phyloP scores from a whole-genome alignment of 1,284 basidiomycete species.

The Ceratobasidium sp. region DNA sequence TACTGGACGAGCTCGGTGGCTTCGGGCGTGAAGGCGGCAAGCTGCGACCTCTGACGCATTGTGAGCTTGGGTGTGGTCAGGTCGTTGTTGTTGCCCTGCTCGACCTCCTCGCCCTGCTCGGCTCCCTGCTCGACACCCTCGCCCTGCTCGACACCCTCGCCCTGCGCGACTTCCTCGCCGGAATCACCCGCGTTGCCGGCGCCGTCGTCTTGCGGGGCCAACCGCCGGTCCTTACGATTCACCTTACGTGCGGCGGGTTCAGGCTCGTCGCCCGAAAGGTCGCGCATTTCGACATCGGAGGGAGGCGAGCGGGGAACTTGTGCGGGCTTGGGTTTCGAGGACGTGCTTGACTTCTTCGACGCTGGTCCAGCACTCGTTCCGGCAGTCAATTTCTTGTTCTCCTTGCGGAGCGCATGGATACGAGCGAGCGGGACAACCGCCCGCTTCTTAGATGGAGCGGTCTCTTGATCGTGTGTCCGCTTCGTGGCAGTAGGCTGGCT shows the following conservation, averaged over 20 bases:
- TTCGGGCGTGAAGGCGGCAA: neutral
- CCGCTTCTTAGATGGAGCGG: neutral
- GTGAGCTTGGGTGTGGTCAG: neutral
- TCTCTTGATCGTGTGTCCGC: neutral
- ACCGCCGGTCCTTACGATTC: neutral
- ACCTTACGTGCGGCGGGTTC: too few relatives aligned
- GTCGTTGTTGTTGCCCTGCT: neutral
- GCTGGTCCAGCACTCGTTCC: neutral
- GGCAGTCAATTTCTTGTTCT: neutral
- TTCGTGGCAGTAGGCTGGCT: neutral
- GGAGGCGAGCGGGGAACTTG: neutral
- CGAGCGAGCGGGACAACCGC: neutral
- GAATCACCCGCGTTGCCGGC: neutral
- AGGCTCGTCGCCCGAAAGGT: neutral
- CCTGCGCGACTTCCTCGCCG: neutral
- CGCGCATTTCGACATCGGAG: neutral
- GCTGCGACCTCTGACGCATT: conserved; percentile 8
- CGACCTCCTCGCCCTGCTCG: neutral
- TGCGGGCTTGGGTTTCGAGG: neutral
- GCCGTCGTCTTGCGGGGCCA: neutral
- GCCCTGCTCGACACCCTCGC: neutral
- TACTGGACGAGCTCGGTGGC: neutral
- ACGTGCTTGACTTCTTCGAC: neutral
- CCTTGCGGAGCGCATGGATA: neutral
- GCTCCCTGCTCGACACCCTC: too few relatives aligned